Conservation (phyloP, 768 basidiomycete genomes). For the Amanita thiersii region DNA sequence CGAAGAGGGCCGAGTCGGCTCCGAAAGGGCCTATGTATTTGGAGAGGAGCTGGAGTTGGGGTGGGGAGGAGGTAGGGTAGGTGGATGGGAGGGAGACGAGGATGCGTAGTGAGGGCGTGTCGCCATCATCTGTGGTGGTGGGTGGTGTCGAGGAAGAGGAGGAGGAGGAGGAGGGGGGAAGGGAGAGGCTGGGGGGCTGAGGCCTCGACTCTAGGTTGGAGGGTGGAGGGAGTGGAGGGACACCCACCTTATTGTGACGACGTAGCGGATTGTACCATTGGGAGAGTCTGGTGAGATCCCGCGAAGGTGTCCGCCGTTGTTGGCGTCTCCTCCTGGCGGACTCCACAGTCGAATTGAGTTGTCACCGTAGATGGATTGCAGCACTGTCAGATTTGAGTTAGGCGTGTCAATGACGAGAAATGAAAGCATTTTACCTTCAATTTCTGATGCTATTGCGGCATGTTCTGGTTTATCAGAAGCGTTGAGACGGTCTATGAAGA, state of each 20-base stretch:
- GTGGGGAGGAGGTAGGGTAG: slow-evolving; percentile 65
- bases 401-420: slow-evolving; percentile 2
- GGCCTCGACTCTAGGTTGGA: too few relatives aligned
- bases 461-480: slow-evolving; percentile 28
- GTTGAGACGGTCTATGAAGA: slow-evolving; percentile 25
- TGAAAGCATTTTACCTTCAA: slow-evolving; percentile 28
- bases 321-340: slow-evolving; percentile 20
- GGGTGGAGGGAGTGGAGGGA: slow-evolving; percentile 1
- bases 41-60: slow-evolving; percentile 80
- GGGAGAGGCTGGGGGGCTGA: too few relatives aligned
- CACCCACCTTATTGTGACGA: slow-evolving; percentile 55
- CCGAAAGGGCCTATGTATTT: slow-evolving; percentile 78
- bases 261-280: slow-evolving; percentile 54
- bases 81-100: slow-evolving; percentile 49
- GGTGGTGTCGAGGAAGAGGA: too few relatives aligned
- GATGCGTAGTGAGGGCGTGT: slow-evolving; percentile 41
- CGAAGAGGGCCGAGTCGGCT: slow-evolving; percentile 67
- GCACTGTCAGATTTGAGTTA: slow-evolving; percentile 30
- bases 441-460: slow-evolving; percentile 30
- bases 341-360: slow-evolving; percentile 55
- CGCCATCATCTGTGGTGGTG: too few relatives aligned
- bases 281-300: slow-evolving; percentile 14
- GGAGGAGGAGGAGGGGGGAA: slow-evolving; percentile 44
- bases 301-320: slow-evolving; percentile 9
- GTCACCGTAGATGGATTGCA: slow-evolving; percentile 81